These are phyloP conservation scores for Madurella fahalii DNA, from an alignment of 2,329 filamentous ascomycete species.

Conservation along the genomic window DNA sequence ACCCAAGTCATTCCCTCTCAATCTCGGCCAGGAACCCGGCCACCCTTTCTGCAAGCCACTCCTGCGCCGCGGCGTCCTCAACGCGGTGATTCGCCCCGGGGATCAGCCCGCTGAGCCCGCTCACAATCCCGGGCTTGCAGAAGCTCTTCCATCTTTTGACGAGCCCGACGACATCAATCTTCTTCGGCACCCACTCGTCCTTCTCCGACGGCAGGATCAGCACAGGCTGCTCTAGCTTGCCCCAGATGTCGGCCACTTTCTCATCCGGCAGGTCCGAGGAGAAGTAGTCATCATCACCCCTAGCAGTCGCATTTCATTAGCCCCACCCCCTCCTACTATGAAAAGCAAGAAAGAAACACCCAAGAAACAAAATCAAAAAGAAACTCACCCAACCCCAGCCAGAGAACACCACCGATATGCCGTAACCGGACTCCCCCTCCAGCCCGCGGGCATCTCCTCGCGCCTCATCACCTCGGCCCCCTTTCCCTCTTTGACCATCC, in stretches of 20 bases:
- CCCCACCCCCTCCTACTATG: conserved; percentile 1
- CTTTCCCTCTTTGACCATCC: conserved; percentile 52
- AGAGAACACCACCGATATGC: conserved; percentile 52
- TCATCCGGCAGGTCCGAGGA: conserved; percentile 66
- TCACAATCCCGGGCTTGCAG: conserved; percentile 42
- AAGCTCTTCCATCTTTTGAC: conserved; percentile 53
- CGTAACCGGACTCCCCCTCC: conserved; percentile 43
- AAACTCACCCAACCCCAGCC: conserved; percentile 42
- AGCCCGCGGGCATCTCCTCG: conserved; percentile 38
- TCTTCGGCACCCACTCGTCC: conserved; percentile 61
- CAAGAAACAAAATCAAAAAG: conserved; percentile 4
- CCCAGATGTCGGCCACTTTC: conserved; percentile 61
- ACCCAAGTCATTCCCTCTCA: neutral
- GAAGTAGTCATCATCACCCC: conserved; percentile 82
- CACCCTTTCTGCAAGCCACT: conserved; percentile 48
- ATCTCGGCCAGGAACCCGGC: conserved; percentile 41
- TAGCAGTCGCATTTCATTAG: neutral
- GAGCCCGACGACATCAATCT: conserved; percentile 54
- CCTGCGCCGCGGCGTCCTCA: conserved; percentile 40
- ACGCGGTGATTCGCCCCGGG: conserved; percentile 52
- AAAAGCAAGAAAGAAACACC: neutral
- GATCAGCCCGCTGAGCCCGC: conserved; percentile 49
- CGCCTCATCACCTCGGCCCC: conserved; percentile 52
- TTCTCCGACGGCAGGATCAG: conserved; percentile 61
- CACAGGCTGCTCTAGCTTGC: conserved; percentile 54